A percentile compares a stretch with the other conserved stretches of the same genome.
Conservation (phyloP, 345 rosid genomes). For the Schrenkiella parvula region DNA sequence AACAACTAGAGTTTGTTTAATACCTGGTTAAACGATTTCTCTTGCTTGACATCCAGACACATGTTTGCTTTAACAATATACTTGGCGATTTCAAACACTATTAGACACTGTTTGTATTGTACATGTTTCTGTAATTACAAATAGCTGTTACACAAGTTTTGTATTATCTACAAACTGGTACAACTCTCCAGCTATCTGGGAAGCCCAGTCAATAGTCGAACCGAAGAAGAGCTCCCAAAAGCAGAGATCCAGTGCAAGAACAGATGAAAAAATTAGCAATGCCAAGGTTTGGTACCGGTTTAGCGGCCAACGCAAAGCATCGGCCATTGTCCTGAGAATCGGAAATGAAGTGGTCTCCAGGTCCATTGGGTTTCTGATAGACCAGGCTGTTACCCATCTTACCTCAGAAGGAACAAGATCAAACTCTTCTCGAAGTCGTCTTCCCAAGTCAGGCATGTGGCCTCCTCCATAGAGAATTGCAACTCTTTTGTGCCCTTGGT, state of each 20-base stretch:
- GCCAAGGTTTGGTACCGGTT: slow-evolving; percentile 88
- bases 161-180: slow-evolving; percentile 39
- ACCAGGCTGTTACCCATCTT: slow-evolving; percentile 94
- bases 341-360: slow-evolving; percentile 51
- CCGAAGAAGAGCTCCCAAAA: slow-evolving; percentile 79
- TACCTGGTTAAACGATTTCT: neutral
- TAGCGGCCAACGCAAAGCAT: slow-evolving; percentile 76
- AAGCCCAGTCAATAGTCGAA: slow-evolving; percentile 53
- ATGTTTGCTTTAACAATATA: neutral
- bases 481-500: slow-evolving; percentile 65
- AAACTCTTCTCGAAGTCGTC: slow-evolving; percentile 70
- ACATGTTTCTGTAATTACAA: neutral
- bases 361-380: slow-evolving; percentile 50
- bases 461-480: slow-evolving; percentile 93
- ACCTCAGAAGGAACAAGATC: slow-evolving; percentile 61
- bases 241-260: slow-evolving; percentile 85
- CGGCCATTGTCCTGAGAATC: slow-evolving; percentile 60
- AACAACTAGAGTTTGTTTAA: neutral
- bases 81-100: neutral
- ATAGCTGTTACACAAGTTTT: slow-evolving; percentile 26
- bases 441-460: slow-evolving; percentile 95
- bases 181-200: slow-evolving; percentile 43
- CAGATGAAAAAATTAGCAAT: slow-evolving; percentile 62
- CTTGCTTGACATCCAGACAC: neutral
- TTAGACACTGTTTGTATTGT: slow-evolving; percentile 13